Evolutionary conservation across 176 grass and related monocot species (phyloP), one percentile per base, ranked within the genome.

Genomic region (Bothriochloa decipiens): DNA sequence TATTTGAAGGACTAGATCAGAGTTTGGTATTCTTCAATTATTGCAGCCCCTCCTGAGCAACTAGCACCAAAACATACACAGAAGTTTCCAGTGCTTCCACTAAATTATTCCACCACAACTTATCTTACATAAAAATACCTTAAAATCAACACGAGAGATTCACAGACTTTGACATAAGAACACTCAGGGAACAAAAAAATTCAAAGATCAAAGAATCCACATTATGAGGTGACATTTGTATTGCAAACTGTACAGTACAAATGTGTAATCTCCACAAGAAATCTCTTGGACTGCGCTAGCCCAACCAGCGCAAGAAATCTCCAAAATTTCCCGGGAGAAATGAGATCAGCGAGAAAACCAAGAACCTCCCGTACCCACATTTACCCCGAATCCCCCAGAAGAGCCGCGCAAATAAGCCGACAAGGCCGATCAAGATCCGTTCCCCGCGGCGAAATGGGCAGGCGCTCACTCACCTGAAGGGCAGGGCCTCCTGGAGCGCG

Each of bases 401-500:
- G 62, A 41, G 41, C 13, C 11, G 57, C 13, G 62, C n/a, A 33
- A 49, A 81, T 20, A 58, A 57, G 40, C 55, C 40, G 16, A 15
- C 20, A 43, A 25, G 26, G 22, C 74, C 17, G 70, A 82, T 85
- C 81, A 87, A 85, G 65, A 90, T 78, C 60, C 83, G 37, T 52
- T 77, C 73, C 11, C 49, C 10, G 8, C 4, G 76, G 70, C 17
- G 81, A 69, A 46, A 66, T 23, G 52, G 28, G 82, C 0, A 39
- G 27, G 77, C 0, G 77, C 62, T 81, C 79, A 92, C 95, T 83
- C 79, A 97, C 95, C 95, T 97, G 67, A 89, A 82, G 79, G 92
- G 86, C 28, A 94, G 92, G n/a, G 92, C 93, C 70, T 97, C 95
- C 84, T 97, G 88, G 29, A 97, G 84, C 73, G 86, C 86, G 72